Evolutionary conservation across 2,329 filamentous ascomycete species (phyloP), one percentile per base, ranked within the genome.

Genomic region (Ascochyta lentis): DNA sequence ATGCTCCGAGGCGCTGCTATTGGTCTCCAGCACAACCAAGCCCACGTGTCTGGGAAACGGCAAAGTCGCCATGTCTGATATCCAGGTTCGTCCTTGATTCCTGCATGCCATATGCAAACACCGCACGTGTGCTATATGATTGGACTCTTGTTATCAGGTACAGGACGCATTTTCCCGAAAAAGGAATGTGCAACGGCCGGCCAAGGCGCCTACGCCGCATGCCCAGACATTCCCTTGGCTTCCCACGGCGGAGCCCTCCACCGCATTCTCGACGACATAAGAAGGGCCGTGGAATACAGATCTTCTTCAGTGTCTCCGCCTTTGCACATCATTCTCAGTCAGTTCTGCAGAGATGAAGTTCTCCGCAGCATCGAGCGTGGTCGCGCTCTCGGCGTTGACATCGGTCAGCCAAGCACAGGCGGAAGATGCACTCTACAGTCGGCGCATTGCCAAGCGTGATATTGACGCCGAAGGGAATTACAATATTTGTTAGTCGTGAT

Each of bases 381-480:
- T 69, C n/a, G 66, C 65, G 27, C 45, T 71, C 40, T 64, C 62
- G 41, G 67, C 62, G 23, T 52, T 68, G 50, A 44, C 57, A 15
- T 54, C 49, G 13, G 48, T 53, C 42, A 35, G 41, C 33, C 47
- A 47, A 40, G 64, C 49, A 49, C 48, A 39, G 4, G 65, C 68
- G 6, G 69, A 74, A 41, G 70, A 75, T 52, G 59, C 61, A 12
- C 58, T 75, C n/a, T 67, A 69, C 51, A 73, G 67, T 42, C 61
- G 57, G 13, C 64, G 68, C 26, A 52, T 72, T 34, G 38, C 56
- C 34, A 75, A 75, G 61, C 67, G 72, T 48, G 70, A 66, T 13
- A 52, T 75, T 15, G 66, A 73, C 56, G 63, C 62, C 41, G 45
- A 73, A 1, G 71, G 69, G 27, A 70, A 75, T 33, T 75, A 68